A percentile compares a stretch with the other conserved stretches of the same genome.
These are phyloP conservation scores for Sporothrix variecibatus DNA, from an alignment of 2,329 filamentous ascomycete species.

Conservation along the genomic window DNA sequence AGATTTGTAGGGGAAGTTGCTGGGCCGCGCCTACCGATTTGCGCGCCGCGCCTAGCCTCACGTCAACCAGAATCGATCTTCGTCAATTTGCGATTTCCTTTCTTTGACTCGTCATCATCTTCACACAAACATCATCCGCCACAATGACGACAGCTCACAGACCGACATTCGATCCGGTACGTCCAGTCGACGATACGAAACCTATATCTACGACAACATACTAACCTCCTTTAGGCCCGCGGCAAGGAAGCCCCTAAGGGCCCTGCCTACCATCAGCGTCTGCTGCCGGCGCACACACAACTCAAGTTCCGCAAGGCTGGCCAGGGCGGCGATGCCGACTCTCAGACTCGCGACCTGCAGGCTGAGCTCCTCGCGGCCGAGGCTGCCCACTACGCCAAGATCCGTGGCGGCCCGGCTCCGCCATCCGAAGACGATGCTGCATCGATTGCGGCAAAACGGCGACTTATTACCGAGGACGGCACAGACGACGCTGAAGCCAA, in stretches of 20 bases:
- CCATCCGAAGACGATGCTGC: constrained; percentile 46
- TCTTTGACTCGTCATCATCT: background rate
- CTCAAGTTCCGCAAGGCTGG: constrained; percentile 89
- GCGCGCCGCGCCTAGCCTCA: constrained; percentile 4
- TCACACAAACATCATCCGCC: background rate
- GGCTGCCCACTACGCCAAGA: constrained; percentile 82
- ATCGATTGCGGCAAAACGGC: constrained; percentile 32
- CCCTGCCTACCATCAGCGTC: constrained; percentile 92
- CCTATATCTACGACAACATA: background rate
- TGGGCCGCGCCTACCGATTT: background rate
- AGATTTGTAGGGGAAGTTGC: background rate
- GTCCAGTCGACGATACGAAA: constrained; percentile 31
- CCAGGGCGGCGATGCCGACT: constrained; percentile 80
- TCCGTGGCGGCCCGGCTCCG: constrained; percentile 60
- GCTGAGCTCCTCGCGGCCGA: constrained; percentile 89
- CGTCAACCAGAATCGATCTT: background rate
- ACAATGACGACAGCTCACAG: constrained; percentile 72
- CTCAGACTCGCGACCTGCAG: constrained; percentile 67
- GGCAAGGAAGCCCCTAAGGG: constrained; percentile 95
- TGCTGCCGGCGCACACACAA: constrained; percentile 88
- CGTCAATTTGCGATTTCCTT: background rate
- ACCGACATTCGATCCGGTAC: constrained; percentile 93
- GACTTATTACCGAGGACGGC: constrained; percentile 22
- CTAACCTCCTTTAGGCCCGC: constrained; percentile 61
- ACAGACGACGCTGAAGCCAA: constrained; percentile 66